phyloP scores from a whole-genome alignment of 192 early-diverging fungal genomes.

The Lobosporangium transversale region DNA sequence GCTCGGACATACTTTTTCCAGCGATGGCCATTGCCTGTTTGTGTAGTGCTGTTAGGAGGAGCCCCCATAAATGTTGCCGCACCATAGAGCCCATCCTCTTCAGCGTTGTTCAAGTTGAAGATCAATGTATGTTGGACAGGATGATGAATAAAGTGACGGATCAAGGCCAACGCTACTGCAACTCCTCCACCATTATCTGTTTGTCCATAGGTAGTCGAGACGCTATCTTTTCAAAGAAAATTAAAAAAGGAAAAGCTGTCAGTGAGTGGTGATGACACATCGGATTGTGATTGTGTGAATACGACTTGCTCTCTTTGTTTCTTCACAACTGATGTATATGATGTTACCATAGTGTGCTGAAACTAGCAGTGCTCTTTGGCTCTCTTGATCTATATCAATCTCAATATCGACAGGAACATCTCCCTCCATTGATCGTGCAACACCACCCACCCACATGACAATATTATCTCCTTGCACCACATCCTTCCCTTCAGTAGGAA shows the following conservation, averaged over 20 bases:
- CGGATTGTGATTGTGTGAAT: no score
- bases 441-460: conserved; percentile 49
- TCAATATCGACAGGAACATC: conserved; percentile 37
- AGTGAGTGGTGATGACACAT: no score
- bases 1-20: conserved; percentile 70
- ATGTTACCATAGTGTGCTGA: conserved; percentile 70
- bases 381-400: conserved; percentile 45
- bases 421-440: conserved; percentile 23
- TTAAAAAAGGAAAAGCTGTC: not conserved
- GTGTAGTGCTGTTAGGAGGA: conserved; percentile 21
- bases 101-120: conserved; percentile 76
- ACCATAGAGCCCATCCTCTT: conserved; percentile 71
- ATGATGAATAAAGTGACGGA: conserved; percentile 65
- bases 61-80: conserved; percentile 64
- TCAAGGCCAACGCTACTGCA: conserved; percentile 62
- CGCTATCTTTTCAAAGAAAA: conserved; percentile 60
- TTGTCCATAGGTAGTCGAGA: conserved; percentile 71
- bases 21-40: conserved; percentile 58
- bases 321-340: no score
- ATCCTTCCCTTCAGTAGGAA: not conserved
- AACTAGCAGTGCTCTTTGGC: conserved; percentile 62
- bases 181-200: conserved; percentile 77
- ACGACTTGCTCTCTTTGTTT: no score
- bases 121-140: conserved; percentile 69
- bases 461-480: conserved; percentile 43